Evolutionary conservation across 176 grass and related monocot genomes (phyloP), one percentile per base, ranked within the genome.

Genomic region (Aegilops speltoides): DNA sequence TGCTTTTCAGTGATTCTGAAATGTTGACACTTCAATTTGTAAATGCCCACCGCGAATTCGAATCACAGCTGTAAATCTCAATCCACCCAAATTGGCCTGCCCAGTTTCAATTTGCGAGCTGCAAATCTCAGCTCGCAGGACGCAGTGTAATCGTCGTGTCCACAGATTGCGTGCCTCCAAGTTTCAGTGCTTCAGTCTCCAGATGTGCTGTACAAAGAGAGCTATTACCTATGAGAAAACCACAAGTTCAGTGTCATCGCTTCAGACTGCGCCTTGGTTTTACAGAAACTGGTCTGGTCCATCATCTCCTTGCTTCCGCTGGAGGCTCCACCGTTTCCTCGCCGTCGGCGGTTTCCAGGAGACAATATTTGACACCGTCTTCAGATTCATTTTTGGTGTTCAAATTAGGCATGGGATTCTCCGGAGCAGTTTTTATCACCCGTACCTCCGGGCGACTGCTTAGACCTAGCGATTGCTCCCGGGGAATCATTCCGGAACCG

Each of bases 281-380:
- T 85, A 76, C 57, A 86, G 24, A 81, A 88, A 90, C 50, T 86
- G 56, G 48, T 90, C 86, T 9, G 63, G 48, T 89, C 87, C 15
- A 83, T 82, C 56, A 84, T 86, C 73, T 94, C 88, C 63, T 92
- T 83, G 56, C 71, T 79, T 82, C 64, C 4, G 84, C 56, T 25
- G 54, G 88, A 79, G 72, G 79, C 17, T 59, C 48, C 72, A 68
- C 63, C 82, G 32, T 77, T 28, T 77, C 87, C 1, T 77, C 87
- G 56, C 48, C 50, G 6, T 87, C 85, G 40, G 89, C 77, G 12
- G 86, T 78, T 57, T 94, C 89, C 82, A 99, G 78, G 33, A 74
- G 82, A 76, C 94, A 99, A 36, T 94, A 99, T 79, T 85, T 87
- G 29, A 93, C 92, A 78, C 97, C 94, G 80, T 98, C 94, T 22